phyloP scores from a whole-genome alignment of 2,329 filamentous ascomycete species.

The Hypoxylon sp. region DNA sequence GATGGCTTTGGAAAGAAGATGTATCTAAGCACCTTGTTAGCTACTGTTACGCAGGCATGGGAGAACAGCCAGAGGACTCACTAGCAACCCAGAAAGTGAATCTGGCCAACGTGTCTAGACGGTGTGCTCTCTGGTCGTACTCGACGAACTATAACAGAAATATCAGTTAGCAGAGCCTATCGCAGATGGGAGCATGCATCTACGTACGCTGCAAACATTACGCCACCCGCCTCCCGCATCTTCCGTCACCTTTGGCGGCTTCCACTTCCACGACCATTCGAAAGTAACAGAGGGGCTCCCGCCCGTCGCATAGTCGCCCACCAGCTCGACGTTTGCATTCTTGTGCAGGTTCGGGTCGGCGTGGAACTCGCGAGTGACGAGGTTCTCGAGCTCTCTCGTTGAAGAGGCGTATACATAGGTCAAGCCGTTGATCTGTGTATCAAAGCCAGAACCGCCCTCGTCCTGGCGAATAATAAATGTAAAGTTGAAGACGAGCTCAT shows the following conservation, averaged over 20 bases:
- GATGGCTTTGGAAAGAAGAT: conserved; percentile 58
- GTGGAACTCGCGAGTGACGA: conserved; percentile 94
- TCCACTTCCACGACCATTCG: conserved; percentile 97
- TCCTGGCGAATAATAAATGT: conserved; percentile 79
- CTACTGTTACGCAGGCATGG: conserved; percentile 9
- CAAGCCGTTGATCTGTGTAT: conserved; percentile 85
- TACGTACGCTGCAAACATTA: conserved; percentile 85
- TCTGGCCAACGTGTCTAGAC: conserved; percentile 84
- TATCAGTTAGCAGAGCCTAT: conserved; percentile 38
- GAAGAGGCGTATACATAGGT: conserved; percentile 93
- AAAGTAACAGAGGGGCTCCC: conserved; percentile 87
- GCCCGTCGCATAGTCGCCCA: conserved; percentile 88
- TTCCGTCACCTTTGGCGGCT: conserved; percentile 81
- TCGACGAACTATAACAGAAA: conserved; percentile 81
- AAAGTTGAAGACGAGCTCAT: conserved; percentile 92
- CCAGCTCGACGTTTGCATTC: conserved; percentile 91
- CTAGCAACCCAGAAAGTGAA: conserved; percentile 97
- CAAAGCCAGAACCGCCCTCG: conserved; percentile 60
- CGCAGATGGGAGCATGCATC: neutral
- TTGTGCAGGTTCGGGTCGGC: conserved; percentile 97
- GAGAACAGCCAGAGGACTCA: conserved; percentile 49
- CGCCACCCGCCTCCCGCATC: conserved; percentile 93
- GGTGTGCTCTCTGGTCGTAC: conserved; percentile 92
- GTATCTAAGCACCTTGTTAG: conserved; percentile 51
- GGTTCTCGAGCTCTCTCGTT: conserved; percentile 85